Base-by-base conservation (phyloP, 2,329 filamentous ascomycete species). In the Ophiosphaerella herpotricha region DNA sequence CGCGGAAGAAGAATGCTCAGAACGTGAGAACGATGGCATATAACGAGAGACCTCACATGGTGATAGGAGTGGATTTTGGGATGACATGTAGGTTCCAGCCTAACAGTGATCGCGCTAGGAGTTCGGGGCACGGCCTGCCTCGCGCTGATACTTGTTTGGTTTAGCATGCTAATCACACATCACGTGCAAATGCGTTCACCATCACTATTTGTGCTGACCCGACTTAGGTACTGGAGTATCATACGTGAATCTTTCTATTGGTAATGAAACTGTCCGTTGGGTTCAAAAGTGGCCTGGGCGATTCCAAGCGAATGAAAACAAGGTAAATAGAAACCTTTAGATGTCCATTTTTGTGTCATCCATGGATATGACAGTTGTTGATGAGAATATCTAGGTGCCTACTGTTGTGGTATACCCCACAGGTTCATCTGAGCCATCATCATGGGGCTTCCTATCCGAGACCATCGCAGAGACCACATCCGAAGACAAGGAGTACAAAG, bases 361-460 rank as follows among this genome's bases (percentile, higher is more conserved):
- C 18, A 29, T 29, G 26, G 26, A 29, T 29, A 5, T 21, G 18
- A 21, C 18, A 21, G 26, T 29, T 29, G 6, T 29, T 29, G 26
- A 29, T 4, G 11, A 29, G 7, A 4, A 11, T 21, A 29, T 11
- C 26, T 29, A 29, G 26, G 80, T 82, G 0, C 80, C 80, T 1
- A 82, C 81, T 0, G 74, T 77, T 4, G 64, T 82, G 4, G 68
- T 81, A 13, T 83, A 82, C 58, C 76, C 77, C 31, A 49, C 64
- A 5, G 69, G 76, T 18, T 39, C 42, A 1, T 23, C 37, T 1
- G 50, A 54, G 2, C 66, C 81, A 5, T 78, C 78, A 0, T 80
- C 78, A 0, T 83, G 81, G 81, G 81, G 81, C 0, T 82, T 80
- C 55, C 68, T 79, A 24, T 82, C 80, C 35, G 76, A 77, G 23